A percentile compares a stretch with the other conserved stretches of the same genome.
phyloP scores from a whole-genome alignment of 352 stramenopile species.

The Globisporangium cylindrosporum region DNA sequence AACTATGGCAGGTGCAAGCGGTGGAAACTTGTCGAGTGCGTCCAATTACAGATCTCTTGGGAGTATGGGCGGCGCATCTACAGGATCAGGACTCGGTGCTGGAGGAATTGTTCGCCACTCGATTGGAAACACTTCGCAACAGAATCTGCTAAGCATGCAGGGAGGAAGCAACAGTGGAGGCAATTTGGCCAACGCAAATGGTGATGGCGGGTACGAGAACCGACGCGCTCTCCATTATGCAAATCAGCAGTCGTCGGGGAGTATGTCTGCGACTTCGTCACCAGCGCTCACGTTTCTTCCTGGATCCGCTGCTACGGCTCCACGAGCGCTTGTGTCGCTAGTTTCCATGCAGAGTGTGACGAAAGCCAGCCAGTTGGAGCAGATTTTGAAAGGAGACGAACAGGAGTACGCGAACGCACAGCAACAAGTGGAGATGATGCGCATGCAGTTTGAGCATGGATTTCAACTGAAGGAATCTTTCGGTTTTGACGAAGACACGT shows the following conservation, averaged over 20 bases:
- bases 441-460: conserved; percentile 62
- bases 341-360: conserved; percentile 77
- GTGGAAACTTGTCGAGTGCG: conserved; percentile 3
- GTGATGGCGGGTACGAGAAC: conserved; percentile 9
- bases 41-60: conserved; percentile 18
- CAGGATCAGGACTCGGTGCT: not conserved
- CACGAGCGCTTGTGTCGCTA: conserved; percentile 62
- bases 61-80: conserved; percentile 1
- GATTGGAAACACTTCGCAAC: conserved; percentile 14
- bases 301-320: conserved; percentile 12
- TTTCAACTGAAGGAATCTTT: conserved; percentile 77
- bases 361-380: conserved; percentile 57
- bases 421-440: conserved; percentile 55
- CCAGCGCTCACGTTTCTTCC: conserved; percentile 37
- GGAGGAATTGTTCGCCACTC: conserved; percentile 17
- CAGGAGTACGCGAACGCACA: conserved; percentile 51
- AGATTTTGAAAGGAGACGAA: conserved; percentile 67
- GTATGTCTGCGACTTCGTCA: conserved; percentile 28
- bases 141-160: conserved; percentile 20
- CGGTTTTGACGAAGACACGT: conserved; percentile 84
- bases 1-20: not conserved
- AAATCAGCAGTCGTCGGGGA: conserved; percentile 18
- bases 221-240: conserved; percentile 18
- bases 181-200: conserved; percentile 3
- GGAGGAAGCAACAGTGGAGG: conserved; percentile 12